A percentile compares a stretch with the other conserved stretches of the same genome.
These are phyloP conservation scores for Arachis hypogaea DNA, from an alignment of 306 rosid genomes.

Conservation along the genomic window DNA sequence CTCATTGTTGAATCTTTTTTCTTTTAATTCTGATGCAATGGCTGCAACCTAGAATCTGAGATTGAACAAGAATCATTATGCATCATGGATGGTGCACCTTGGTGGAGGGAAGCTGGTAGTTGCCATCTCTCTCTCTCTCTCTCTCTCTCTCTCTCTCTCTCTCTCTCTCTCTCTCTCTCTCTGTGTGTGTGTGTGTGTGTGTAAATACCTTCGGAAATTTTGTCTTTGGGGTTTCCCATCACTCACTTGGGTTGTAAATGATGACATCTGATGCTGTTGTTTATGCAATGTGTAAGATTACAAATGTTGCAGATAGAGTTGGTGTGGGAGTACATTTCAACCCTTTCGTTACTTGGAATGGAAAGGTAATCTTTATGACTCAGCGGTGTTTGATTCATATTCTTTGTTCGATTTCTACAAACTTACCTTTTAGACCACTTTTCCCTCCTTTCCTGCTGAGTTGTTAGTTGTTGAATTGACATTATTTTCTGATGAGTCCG, in stretches of 20 bases:
- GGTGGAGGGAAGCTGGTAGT: constrained; percentile 85
- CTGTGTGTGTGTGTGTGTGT: too few relatives aligned
- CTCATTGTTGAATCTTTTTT: neutral
- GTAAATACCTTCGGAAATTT: neutral
- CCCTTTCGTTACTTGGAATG: constrained; percentile 80
- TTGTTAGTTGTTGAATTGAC: constrained; percentile 27
- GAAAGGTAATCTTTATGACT: constrained; percentile 62
- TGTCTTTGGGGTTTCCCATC: neutral
- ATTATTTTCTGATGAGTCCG: neutral
- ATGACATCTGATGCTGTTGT: constrained; percentile 33
- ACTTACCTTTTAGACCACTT: constrained; percentile 9
- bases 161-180: neutral
- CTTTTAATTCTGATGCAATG: constrained; percentile 27
- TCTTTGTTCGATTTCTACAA: constrained; percentile 16
- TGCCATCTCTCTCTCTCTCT: constrained; percentile 24
- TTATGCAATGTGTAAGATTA: constrained; percentile 58
- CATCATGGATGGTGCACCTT: constrained; percentile 76
- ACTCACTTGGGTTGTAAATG: constrained; percentile 10
- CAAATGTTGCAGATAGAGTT: constrained; percentile 72
- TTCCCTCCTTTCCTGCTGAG: neutral
- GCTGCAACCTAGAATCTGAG: constrained; percentile 64
- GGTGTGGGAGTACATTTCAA: constrained; percentile 97
- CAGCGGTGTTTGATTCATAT: constrained; percentile 23
- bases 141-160: neutral
- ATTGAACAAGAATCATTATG: constrained; percentile 85